Base-by-base conservation (phyloP, 257 asterid species). In the Jacaranda copaia region DNA sequence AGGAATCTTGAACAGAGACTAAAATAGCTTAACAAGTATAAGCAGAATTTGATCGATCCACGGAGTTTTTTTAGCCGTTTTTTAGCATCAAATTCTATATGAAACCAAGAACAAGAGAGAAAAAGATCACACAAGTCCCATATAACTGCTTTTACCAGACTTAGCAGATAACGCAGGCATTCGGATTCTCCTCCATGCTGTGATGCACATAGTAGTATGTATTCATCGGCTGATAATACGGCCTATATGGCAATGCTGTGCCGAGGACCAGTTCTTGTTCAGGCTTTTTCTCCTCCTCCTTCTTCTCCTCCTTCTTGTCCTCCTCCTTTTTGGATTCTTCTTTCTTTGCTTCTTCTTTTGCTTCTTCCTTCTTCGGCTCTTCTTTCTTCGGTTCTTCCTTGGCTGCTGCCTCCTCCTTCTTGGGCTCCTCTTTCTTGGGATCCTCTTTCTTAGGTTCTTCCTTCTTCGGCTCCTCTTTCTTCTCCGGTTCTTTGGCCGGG, bases 111-210 rank as follows among this genome's bases (percentile, higher is more conserved):
- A 42, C 72, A 58, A 55, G 13, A 45, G 53, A 19, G 18, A 13
- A 64, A 13, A 56, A 48, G 19, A 32, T n/a, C 18, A 79, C 4
- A 36, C 18, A 52, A 56, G 52, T 3, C 55, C 46, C 72, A 5
- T 55, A 5, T 4, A 55, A 35, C 43, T 35, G 10, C 18, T 71
- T 66, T 8, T 0, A 10, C 2, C 56, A 46, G 10, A 67, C 48
- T 87, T 69, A 93, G 86, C 79, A 77, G 58, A 94, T 94, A 32
- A 80, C 85, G 40, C 98, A 92, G 8, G 93, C 90, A 55, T 89
- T 91, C 1, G 98, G 96, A 74, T 94, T 87, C 84, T 92, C 99
- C 58, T 94, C 99, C 81, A 91, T 75, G 91, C 96, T 89, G 83
- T 83, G 92, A 43, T 88, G 80, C 82, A 60, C 81, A 18, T 85